These are phyloP conservation scores for Xerophyta viscosa DNA, from an alignment of 106 monocot genomes.

Conservation along the genomic window DNA sequence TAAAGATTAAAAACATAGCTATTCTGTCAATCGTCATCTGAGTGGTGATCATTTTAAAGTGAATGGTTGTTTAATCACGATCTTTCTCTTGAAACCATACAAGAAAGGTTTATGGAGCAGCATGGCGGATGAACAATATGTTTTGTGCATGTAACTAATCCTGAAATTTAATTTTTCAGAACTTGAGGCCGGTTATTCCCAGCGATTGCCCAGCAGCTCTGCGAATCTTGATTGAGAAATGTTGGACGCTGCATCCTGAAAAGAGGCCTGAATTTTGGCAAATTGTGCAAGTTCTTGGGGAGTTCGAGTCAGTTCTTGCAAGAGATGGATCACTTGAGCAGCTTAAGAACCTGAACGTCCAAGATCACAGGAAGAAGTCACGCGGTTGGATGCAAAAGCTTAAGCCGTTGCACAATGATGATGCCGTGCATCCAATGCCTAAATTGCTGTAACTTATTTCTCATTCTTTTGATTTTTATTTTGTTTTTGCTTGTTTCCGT, in stretches of 20 bases:
- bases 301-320: slow-evolving; percentile 38
- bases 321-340: slow-evolving; percentile 23
- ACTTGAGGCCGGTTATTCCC: slow-evolving; percentile 53
- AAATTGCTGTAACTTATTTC: slow-evolving; percentile 27
- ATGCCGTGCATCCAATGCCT: slow-evolving; percentile 6
- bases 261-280: slow-evolving; percentile 76
- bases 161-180: slow-evolving; percentile 44
- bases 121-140: too few relatives aligned
- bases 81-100: too few relatives aligned
- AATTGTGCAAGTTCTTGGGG: slow-evolving; percentile 60
- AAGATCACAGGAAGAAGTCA: slow-evolving; percentile 36
- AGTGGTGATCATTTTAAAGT: too few relatives aligned
- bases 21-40: too few relatives aligned
- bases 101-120: slow-evolving; percentile 30
- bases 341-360: slow-evolving; percentile 10
- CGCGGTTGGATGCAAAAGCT: slow-evolving; percentile 44
- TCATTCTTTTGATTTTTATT: neutral
- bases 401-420: slow-evolving; percentile 19
- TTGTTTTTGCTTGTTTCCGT: too few relatives aligned
- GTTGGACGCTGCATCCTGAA: slow-evolving; percentile 45
- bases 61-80: too few relatives aligned
- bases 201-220: slow-evolving; percentile 27
- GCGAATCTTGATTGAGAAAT: slow-evolving; percentile 55
- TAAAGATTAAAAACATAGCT: slow-evolving; percentile 15
- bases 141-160: too few relatives aligned